phyloP scores from a whole-genome alignment of 352 stramenopile species.

The Globisporangium irregulare region DNA sequence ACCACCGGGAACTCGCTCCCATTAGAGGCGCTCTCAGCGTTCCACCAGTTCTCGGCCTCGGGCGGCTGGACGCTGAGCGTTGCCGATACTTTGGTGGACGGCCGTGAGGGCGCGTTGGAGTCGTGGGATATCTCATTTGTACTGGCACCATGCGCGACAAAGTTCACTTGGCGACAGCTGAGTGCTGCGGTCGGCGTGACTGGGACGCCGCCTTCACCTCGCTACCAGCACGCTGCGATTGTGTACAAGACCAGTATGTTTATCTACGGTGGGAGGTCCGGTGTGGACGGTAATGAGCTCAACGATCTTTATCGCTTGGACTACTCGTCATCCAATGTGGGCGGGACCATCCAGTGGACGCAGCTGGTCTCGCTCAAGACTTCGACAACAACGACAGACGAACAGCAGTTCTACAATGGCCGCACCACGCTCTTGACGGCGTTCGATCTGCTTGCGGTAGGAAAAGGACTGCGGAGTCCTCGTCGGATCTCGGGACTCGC shows the following conservation, averaged over 20 bases:
- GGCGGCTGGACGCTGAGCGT: conserved; percentile 65
- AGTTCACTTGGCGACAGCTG: conserved; percentile 54
- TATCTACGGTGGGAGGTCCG: conserved; percentile 50
- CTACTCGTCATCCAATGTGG: conserved; percentile 28
- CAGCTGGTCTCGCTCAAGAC: conserved; percentile 29
- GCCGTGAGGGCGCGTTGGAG: conserved; percentile 37
- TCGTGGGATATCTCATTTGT: conserved; percentile 57
- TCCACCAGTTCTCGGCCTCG: conserved; percentile 47
- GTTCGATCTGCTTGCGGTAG: conserved; percentile 45
- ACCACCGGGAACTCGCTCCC: conserved; percentile 8
- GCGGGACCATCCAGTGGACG: conserved; percentile 35
- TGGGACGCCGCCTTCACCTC: conserved; percentile 37
- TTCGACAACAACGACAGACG: conserved; percentile 3
- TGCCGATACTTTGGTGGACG: conserved; percentile 39
- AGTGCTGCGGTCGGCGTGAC: conserved; percentile 17
- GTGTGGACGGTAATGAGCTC: conserved; percentile 26
- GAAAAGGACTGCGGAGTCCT: conserved; percentile 27
- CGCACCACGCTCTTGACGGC: conserved; percentile 40
- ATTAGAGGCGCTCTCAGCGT: conserved; percentile 49
- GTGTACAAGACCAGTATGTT: conserved; percentile 65
- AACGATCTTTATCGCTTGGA: conserved; percentile 65
- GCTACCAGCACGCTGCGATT: conserved; percentile 62
- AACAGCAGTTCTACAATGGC: conserved; percentile 30
- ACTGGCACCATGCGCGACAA: conserved; percentile 46
- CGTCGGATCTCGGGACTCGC: conserved; percentile 10